Evolutionary conservation across 2,329 filamentous ascomycete genomes (phyloP).

Genomic region (Onygena corvina): DNA sequence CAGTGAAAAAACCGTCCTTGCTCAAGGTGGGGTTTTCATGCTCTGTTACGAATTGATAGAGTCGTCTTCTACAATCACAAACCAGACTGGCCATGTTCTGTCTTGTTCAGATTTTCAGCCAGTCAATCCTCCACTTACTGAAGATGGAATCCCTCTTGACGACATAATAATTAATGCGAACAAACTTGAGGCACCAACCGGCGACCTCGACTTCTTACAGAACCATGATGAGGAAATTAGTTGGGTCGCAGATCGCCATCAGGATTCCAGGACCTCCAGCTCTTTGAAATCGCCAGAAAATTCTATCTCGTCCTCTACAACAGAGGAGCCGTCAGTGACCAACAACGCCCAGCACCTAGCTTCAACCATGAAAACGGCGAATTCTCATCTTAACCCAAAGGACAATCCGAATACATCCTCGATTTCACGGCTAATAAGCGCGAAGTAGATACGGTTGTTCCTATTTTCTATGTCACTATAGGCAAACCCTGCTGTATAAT

Average conservation of each 20-base stretch:
- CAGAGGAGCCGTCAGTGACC: neutral
- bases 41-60: constrained; percentile 80
- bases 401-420: neutral
- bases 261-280: neutral
- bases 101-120: neutral
- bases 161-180: no score
- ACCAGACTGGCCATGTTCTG: neutral
- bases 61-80: neutral
- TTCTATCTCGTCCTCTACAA: neutral
- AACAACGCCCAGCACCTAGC: neutral
- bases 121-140: neutral
- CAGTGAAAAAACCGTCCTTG: constrained; percentile 59
- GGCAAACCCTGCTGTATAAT: neutral
- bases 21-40: constrained; percentile 84
- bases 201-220: no score
- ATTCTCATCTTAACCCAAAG: neutral
- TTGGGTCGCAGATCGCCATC: neutral
- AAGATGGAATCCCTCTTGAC: neutral
- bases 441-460: neutral
- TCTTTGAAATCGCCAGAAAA: neutral
- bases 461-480: neutral
- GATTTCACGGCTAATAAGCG: neutral
- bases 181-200: no score
- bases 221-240: no score
- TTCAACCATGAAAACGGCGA: neutral